Conservation (phyloP, 768 basidiomycete genomes). For the Rubroboletus pulcherrimus region DNA sequence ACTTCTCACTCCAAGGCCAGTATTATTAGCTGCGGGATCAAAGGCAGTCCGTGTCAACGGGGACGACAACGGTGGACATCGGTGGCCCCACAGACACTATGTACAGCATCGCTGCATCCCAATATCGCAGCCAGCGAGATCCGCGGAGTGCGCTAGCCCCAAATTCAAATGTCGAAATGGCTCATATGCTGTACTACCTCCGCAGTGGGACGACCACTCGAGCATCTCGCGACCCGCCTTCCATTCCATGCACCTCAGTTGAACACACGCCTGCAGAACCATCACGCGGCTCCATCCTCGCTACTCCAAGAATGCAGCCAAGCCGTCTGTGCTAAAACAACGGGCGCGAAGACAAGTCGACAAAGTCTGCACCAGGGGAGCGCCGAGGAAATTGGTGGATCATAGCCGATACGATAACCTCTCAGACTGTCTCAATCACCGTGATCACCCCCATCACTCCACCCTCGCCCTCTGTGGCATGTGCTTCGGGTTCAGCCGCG, state of each 20-base stretch:
- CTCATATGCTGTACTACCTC: conserved; percentile 9
- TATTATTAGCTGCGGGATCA: conserved; percentile 12
- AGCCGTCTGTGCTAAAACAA: background rate
- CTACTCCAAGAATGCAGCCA: conserved; percentile 13
- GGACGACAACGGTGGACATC: background rate
- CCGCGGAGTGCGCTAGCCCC: conserved; percentile 15
- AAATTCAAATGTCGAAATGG: conserved; percentile 9
- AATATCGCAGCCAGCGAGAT: conserved; percentile 8
- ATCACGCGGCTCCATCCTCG: conserved; percentile 3
- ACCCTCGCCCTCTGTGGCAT: background rate
- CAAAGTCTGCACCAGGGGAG: conserved; percentile 1
- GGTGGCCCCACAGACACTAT: conserved; percentile 6
- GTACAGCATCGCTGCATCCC: conserved; percentile 12
- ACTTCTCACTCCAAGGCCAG: background rate
- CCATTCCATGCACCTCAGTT: conserved; percentile 14
- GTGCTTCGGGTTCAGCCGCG: background rate
- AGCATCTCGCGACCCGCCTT: conserved; percentile 5
- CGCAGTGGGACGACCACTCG: conserved; percentile 8
- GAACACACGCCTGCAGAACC: conserved; percentile 3
- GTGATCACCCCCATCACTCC: conserved; percentile 3
- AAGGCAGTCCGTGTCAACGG: conserved; percentile 7
- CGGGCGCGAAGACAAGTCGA: background rate
- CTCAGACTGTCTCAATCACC: conserved; percentile 9
- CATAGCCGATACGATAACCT: conserved; percentile 7
- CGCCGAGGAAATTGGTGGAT: conserved; percentile 14